Base-by-base conservation (phyloP, 2,329 filamentous ascomycete genomes). In the Coleophoma crateriformis region DNA sequence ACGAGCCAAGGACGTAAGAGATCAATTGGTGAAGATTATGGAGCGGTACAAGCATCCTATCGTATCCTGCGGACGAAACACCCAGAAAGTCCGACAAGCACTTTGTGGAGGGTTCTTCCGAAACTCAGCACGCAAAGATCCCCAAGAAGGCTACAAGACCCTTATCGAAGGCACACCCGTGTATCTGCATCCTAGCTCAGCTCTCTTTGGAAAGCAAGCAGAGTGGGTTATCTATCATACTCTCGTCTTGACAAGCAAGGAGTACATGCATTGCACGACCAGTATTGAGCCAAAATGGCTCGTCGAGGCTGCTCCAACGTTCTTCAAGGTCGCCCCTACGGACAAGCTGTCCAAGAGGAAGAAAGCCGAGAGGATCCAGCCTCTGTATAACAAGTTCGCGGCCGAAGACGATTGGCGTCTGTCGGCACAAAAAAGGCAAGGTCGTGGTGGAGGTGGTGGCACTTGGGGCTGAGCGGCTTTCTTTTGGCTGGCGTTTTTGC, bases 261-360 rank as follows among this genome's bases (percentile, higher is more conserved):
- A 99, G 71, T 99, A 97, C 69, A 97, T 99, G 94, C 91, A 96
- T 63, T 88, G 82, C 65, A 94, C 90, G 13, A 96, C 90, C 3
- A 81, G 81, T 4, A 97, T 99, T 61, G 94, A 99, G 70, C 92
- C 94, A 8, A 96, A 95, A 64, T 87, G 83, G 83, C 79, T 99
- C 19, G 90, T 97, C 1, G 91, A 96, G 62, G 92, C 91, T 12
- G 94, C 95, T n/a, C 94, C 95, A 10, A 96, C 90, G 0, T 99
- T 97, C 74, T 99, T 97, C 82, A 96, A 95, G 78, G 90, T 97
- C 4, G 92, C 94, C 15, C 84, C 88, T 0, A 92, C 87, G 34
- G 90, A 96, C 65, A 77, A 82, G 49, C 70, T 99, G 62, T 92
- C 87, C 56, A 96, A 96, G 78, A 75, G 94, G 63, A 94, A 95